Conservation (phyloP, 352 stramenopile species). For the Globisporangium radiosum region DNA sequence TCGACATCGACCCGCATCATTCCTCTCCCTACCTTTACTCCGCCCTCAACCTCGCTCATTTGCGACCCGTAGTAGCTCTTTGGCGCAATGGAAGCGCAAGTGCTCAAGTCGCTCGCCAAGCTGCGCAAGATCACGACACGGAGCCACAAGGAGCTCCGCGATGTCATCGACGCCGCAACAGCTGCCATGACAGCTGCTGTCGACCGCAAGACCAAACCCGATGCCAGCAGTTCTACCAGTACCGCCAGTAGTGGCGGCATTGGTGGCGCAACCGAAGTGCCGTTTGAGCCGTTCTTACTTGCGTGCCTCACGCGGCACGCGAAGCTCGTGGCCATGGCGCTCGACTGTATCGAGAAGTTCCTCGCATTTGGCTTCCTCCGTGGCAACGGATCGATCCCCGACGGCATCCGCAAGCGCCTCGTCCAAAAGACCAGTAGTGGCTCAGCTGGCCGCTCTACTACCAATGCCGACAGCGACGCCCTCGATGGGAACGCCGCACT, state of each 20-base stretch:
- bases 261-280: slow-evolving; percentile 35
- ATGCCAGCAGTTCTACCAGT: neutral
- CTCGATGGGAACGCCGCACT: slow-evolving; percentile 14
- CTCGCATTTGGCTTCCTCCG: slow-evolving; percentile 82
- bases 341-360: slow-evolving; percentile 91
- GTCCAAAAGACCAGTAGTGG: slow-evolving; percentile 37
- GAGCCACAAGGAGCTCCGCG: slow-evolving; percentile 68
- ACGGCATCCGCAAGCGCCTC: slow-evolving; percentile 53
- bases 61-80: no score
- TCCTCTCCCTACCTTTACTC: no score
- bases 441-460: slow-evolving; percentile 8
- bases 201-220: slow-evolving; percentile 22
- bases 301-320: slow-evolving; percentile 68
- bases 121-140: slow-evolving; percentile 69
- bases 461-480: slow-evolving; percentile 11
- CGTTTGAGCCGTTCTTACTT: slow-evolving; percentile 69
- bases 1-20: no score
- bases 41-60: no score
- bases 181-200: slow-evolving; percentile 30
- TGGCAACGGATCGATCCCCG: slow-evolving; percentile 53
- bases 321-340: slow-evolving; percentile 68
- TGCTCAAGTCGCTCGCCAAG: slow-evolving; percentile 71
- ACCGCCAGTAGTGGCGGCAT: slow-evolving; percentile 15
- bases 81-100: slow-evolving; percentile 44
- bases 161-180: slow-evolving; percentile 54